Evolutionary conservation across 208 protist genomes (phyloP).

Genomic region (Trypanosoma scelopori): DNA sequence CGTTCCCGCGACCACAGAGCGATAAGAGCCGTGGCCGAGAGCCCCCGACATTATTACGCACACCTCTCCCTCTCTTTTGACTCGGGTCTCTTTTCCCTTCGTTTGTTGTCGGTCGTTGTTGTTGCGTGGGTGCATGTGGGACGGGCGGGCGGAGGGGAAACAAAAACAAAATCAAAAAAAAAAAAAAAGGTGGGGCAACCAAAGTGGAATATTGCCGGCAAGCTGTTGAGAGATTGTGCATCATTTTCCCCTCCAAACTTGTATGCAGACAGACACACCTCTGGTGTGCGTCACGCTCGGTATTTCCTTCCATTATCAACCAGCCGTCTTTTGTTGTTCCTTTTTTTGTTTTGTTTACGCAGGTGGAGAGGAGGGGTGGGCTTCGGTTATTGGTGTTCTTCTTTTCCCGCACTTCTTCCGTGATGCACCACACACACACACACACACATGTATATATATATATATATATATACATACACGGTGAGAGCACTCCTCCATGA

Average conservation of each 20-base stretch:
- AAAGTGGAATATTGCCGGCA: no score
- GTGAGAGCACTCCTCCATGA: background rate
- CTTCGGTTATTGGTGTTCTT: no score
- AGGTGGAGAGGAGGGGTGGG: no score
- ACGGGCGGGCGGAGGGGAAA: background rate
- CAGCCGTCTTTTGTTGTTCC: no score
- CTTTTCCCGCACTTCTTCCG: no score
- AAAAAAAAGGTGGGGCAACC: no score
- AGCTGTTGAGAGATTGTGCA: no score
- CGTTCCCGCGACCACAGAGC: conserved; percentile 74
- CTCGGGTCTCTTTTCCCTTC: background rate
- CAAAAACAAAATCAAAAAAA: conserved; percentile 10
- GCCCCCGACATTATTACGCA: conserved; percentile 75
- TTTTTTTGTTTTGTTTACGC: no score
- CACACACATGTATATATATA: conserved; percentile 9
- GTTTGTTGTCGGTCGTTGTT: background rate
- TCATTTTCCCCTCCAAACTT: background rate
- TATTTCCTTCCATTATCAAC: no score
- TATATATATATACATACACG: conserved; percentile 11
- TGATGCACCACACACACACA: no score
- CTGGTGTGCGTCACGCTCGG: no score
- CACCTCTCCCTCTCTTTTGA: background rate
- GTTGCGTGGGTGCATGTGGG: no score
- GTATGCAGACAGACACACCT: background rate
- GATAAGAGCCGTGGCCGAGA: conserved; percentile 80